Conservation (phyloP, 2,329 filamentous ascomycete genomes). For the Ascochyta clinopodiicola region DNA sequence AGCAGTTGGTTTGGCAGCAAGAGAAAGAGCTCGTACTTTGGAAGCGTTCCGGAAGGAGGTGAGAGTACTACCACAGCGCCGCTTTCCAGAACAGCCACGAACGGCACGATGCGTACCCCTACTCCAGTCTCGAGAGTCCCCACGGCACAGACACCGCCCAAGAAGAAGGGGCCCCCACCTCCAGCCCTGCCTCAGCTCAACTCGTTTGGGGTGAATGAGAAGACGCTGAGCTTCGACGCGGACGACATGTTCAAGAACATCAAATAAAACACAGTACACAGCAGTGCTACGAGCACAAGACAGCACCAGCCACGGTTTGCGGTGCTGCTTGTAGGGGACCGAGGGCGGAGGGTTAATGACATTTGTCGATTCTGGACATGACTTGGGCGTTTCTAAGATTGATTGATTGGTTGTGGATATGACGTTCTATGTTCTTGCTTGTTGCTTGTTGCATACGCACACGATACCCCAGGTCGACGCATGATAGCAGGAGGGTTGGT, state of each 20-base stretch:
- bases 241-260: slow-evolving; percentile 53
- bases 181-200: slow-evolving; percentile 49
- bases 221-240: slow-evolving; percentile 41
- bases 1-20: slow-evolving; percentile 51
- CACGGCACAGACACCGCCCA: slow-evolving; percentile 16
- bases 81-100: slow-evolving; percentile 16
- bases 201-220: slow-evolving; percentile 45
- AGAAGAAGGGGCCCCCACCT: slow-evolving; percentile 48
- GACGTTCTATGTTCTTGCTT: slow-evolving; percentile 39
- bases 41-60: slow-evolving; percentile 42
- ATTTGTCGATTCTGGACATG: slow-evolving; percentile 36
- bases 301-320: slow-evolving; percentile 20
- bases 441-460: slow-evolving; percentile 42
- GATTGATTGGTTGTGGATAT: slow-evolving; percentile 22
- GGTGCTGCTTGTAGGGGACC: slow-evolving; percentile 30
- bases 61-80: slow-evolving; percentile 25
- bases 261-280: slow-evolving; percentile 29
- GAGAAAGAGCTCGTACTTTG: slow-evolving; percentile 43
- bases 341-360: slow-evolving; percentile 41
- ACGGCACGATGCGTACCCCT: slow-evolving; percentile 27
- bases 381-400: slow-evolving; percentile 36
- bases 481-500: slow-evolving; percentile 24
- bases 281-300: not conserved
- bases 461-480: slow-evolving; percentile 48
- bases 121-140: not conserved